phyloP scores from a whole-genome alignment of 164 flowering plant genomes.

The Vitis cinerea region DNA sequence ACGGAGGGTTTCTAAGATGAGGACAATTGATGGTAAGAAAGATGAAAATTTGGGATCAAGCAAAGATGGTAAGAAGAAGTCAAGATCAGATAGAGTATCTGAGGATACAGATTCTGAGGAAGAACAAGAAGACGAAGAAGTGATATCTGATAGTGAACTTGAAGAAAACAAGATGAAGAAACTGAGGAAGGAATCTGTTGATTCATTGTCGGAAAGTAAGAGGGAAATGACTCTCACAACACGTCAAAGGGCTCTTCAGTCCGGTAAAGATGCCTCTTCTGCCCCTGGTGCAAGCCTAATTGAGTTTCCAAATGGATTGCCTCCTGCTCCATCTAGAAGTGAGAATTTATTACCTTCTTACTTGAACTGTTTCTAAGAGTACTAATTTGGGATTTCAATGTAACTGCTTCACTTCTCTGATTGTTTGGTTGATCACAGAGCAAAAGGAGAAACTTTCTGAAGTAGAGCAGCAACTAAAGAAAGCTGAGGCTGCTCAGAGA shows the following conservation, averaged over 20 bases:
- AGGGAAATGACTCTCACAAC: constrained; percentile 78
- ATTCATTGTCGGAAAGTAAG: constrained; percentile 49
- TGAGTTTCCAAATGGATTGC: constrained; percentile 93
- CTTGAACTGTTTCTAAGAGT: background rate
- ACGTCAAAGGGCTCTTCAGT: constrained; percentile 94
- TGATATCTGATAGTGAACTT: constrained; percentile 47
- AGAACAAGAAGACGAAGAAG: constrained; percentile 39
- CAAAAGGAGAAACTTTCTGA: constrained; percentile 94
- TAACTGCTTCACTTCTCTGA: background rate
- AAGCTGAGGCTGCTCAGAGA: constrained; percentile 95
- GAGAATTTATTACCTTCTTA: constrained; percentile 20
- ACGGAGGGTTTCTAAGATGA: constrained; percentile 33
- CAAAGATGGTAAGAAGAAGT: constrained; percentile 51
- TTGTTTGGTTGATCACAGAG: constrained; percentile 39
- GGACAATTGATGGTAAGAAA: constrained; percentile 19
- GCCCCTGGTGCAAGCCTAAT: constrained; percentile 43
- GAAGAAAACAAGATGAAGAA: constrained; percentile 51
- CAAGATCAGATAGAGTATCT: constrained; percentile 40
- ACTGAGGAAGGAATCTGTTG: constrained; percentile 59
- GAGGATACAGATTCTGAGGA: constrained; percentile 67
- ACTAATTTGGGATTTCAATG: constrained; percentile 3
- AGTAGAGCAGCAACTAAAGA: constrained; percentile 87
- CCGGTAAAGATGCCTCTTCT: constrained; percentile 65
- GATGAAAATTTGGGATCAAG: constrained; percentile 24
- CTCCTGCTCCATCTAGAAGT: constrained; percentile 90